phyloP scores from a whole-genome alignment of 2,329 filamentous ascomycete genomes.

The Fonsecaea nubica region DNA sequence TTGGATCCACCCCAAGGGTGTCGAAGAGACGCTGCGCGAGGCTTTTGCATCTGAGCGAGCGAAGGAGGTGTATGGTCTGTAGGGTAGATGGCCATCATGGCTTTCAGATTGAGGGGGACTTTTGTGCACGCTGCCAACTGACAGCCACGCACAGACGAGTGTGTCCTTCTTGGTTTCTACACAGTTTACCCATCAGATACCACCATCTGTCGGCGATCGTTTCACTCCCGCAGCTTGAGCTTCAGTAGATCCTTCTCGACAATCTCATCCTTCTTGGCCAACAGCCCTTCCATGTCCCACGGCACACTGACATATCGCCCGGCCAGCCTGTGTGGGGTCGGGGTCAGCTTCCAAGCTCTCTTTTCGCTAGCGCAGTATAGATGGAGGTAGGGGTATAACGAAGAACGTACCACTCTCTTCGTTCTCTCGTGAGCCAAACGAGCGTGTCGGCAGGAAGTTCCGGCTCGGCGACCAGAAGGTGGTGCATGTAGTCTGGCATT shows the following conservation, averaged over 20 bases:
- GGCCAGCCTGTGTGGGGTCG: slow-evolving; percentile 38
- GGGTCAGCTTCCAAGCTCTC: neutral
- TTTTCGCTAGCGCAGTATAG: neutral
- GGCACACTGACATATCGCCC: slow-evolving; percentile 25
- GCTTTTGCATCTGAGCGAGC: slow-evolving; percentile 16
- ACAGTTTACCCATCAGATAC: too few relatives aligned
- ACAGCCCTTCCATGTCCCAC: slow-evolving; percentile 45
- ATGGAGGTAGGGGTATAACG: neutral
- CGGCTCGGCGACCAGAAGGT: slow-evolving; percentile 40
- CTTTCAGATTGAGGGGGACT: too few relatives aligned
- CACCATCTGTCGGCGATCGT: too few relatives aligned
- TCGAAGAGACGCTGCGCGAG: slow-evolving; percentile 15
- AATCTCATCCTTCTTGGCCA: slow-evolving; percentile 41
- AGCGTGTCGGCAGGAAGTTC: slow-evolving; percentile 56
- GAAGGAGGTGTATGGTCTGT: slow-evolving; percentile 27
- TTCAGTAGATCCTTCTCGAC: slow-evolving; percentile 42
- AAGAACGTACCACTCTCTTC: slow-evolving; percentile 41
- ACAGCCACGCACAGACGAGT: neutral
- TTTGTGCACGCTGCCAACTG: too few relatives aligned
- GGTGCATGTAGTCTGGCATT: slow-evolving; percentile 32
- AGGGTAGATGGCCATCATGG: neutral
- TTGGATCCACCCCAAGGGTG: slow-evolving; percentile 6
- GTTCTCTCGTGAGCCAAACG: slow-evolving; percentile 40
- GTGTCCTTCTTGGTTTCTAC: neutral
- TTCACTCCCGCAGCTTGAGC: slow-evolving; percentile 24